Percentiles rank a stretch among this genome's conserved stretches.
Conservation (phyloP, 1,284 basidiomycete species). For the Papiliotrema terrestris region DNA sequence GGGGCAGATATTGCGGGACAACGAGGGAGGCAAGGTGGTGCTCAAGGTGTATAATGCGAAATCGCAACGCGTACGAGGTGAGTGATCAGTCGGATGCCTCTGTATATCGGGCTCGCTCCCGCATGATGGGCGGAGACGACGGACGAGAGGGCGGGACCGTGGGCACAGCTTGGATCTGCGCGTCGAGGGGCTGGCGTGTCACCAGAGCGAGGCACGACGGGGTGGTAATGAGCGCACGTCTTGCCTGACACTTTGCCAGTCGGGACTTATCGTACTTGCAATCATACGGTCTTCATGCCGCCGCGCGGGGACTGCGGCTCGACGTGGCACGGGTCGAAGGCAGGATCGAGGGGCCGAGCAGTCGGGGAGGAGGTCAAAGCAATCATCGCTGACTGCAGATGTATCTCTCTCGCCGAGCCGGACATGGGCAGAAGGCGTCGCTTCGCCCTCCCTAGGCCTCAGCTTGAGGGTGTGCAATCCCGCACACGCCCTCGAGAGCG, state of each 20-base stretch:
- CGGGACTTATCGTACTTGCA: no score
- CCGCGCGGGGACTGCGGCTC: no score
- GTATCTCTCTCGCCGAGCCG: slow-evolving; percentile 69
- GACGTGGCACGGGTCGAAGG: no score
- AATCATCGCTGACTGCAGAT: slow-evolving; percentile 53
- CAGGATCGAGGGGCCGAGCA: no score
- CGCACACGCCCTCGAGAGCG: slow-evolving; percentile 79
- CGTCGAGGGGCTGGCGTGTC: not conserved
- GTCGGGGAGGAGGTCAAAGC: not conserved
- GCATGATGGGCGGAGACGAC: no score
- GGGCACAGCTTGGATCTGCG: not conserved
- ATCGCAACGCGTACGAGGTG: slow-evolving; percentile 75
- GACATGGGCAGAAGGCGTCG: slow-evolving; percentile 56
- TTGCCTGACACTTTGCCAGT: no score
- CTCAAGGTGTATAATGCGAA: slow-evolving; percentile 91
- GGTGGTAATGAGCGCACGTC: no score
- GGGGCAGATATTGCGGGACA: slow-evolving; percentile 76
- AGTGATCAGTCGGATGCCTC: slow-evolving; percentile 41
- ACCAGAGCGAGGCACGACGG: no score
- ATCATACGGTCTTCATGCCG: no score
- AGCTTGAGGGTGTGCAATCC: slow-evolving; percentile 89
- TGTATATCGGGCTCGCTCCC: no score
- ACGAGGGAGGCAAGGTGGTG: slow-evolving; percentile 74
- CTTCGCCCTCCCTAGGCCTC: slow-evolving; percentile 70
- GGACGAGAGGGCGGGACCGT: no score